Conservation (phyloP, 2,329 filamentous ascomycete species). For the Dactylellina leptospora region DNA sequence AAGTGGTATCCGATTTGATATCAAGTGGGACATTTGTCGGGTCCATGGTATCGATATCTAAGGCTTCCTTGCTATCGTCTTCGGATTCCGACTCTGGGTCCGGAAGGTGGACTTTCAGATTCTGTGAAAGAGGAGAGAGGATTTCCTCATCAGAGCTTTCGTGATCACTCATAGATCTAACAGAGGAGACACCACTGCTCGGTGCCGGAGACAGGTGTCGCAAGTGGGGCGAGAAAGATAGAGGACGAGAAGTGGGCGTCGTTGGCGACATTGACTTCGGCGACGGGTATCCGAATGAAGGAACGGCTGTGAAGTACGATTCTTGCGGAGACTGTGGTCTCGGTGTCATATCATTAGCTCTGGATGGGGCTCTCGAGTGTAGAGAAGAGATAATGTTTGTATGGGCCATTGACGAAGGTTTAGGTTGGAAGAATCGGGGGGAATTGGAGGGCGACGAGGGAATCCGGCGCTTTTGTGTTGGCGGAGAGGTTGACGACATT, state of each 20-base stretch:
- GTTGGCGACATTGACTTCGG: slow-evolving; percentile 44
- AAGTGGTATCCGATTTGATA: slow-evolving; percentile 36
- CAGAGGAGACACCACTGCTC: slow-evolving; percentile 44
- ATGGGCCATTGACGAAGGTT: slow-evolving; percentile 12
- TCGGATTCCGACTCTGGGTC: slow-evolving; percentile 50
- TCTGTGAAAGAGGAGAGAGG: slow-evolving; percentile 28
- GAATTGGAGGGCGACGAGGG: slow-evolving; percentile 42
- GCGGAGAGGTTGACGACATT: slow-evolving; percentile 45
- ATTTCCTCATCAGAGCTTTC: slow-evolving; percentile 50
- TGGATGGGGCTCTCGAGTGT: slow-evolving; percentile 27
- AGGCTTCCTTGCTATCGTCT: slow-evolving; percentile 9
- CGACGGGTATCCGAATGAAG: slow-evolving; percentile 38
- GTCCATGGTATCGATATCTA: slow-evolving; percentile 27
- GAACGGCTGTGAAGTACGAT: slow-evolving; percentile 31
- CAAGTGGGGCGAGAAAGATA: slow-evolving; percentile 49
- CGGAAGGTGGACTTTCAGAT: slow-evolving; percentile 43
- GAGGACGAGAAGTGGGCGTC: slow-evolving; percentile 31
- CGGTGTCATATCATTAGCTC: slow-evolving; percentile 23
- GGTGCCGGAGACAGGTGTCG: slow-evolving; percentile 48
- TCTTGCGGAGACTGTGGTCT: slow-evolving; percentile 45
- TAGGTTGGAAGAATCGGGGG: slow-evolving; percentile 46
- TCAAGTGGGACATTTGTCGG: slow-evolving; percentile 35
- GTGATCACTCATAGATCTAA: slow-evolving; percentile 41
- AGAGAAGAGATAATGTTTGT: slow-evolving; percentile 1
- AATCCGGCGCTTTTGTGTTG: slow-evolving; percentile 42